phyloP scores from a whole-genome alignment of 2,329 filamentous ascomycete genomes.

The Zymoseptoria tritici region DNA sequence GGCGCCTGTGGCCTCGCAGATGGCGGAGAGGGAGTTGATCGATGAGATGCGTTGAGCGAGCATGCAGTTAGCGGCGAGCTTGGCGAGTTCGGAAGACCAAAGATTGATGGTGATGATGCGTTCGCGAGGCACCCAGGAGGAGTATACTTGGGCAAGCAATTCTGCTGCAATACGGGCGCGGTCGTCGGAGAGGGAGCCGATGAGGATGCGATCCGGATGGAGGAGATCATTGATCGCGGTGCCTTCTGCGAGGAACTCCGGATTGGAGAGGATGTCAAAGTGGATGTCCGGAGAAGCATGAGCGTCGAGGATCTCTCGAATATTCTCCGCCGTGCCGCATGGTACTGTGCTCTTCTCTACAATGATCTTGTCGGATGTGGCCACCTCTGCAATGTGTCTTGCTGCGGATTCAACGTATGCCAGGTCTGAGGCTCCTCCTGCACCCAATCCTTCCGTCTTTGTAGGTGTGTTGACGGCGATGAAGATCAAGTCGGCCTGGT shows the following conservation, averaged over 20 bases:
- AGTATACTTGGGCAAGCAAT: conserved; percentile 59
- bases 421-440: conserved; percentile 65
- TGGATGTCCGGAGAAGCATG: conserved; percentile 52
- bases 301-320: conserved; percentile 55
- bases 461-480: conserved; percentile 75
- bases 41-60: conserved; percentile 72
- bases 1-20: conserved; percentile 69
- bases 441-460: conserved; percentile 61
- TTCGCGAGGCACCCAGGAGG: conserved; percentile 59
- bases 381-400: conserved; percentile 58
- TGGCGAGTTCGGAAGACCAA: conserved; percentile 71
- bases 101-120: conserved; percentile 66
- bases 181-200: conserved; percentile 58
- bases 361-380: conserved; percentile 61
- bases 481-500: conserved; percentile 64
- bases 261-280: conserved; percentile 74
- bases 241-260: conserved; percentile 73
- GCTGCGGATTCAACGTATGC: conserved; percentile 64
- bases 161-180: conserved; percentile 56
- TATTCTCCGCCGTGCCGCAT: conserved; percentile 63
- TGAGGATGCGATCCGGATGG: conserved; percentile 64
- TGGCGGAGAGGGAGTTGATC: conserved; percentile 73
- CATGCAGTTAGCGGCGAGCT: conserved; percentile 73
- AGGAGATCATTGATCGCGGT: conserved; percentile 66
- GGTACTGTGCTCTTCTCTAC: conserved; percentile 80